Conservation (phyloP, 1,139 yeast species). For the Schwanniomyces etchellsii region DNA sequence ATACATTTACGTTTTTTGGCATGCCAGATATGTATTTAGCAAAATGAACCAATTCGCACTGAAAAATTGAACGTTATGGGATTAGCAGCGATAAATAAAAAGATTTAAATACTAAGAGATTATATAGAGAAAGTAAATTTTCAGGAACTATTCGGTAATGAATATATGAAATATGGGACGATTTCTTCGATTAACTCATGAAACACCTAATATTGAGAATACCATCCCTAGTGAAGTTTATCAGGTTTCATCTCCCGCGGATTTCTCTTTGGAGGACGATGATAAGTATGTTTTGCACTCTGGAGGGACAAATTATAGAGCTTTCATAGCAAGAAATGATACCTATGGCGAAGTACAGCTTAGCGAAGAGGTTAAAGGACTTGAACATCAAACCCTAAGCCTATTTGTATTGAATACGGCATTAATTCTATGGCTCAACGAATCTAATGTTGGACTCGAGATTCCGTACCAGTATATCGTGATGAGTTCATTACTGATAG, state of each 20-base stretch:
- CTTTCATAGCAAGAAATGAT: constrained; percentile 13
- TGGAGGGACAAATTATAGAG: constrained; percentile 24
- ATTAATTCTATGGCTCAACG: constrained; percentile 32
- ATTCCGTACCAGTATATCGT: constrained; percentile 34
- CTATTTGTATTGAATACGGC: constrained; percentile 35
- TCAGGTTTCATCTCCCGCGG: constrained; percentile 36
- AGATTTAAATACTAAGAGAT: too few relatives aligned
- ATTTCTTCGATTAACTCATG: constrained; percentile 14
- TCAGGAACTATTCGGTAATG: too few relatives aligned
- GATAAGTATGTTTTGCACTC: constrained; percentile 40
- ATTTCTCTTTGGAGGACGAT: constrained; percentile 31
- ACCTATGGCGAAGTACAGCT: constrained; percentile 10
- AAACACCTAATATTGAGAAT: constrained; percentile 38
- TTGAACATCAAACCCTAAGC: constrained; percentile 14
- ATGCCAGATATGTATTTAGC: too few relatives aligned
- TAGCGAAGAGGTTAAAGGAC: constrained; percentile 7
- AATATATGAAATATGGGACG: constrained; percentile 1
- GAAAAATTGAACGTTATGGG: too few relatives aligned
- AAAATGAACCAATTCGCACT: too few relatives aligned
- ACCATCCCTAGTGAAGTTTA: constrained; percentile 30
- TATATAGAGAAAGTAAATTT: too few relatives aligned
- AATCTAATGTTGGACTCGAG: constrained; percentile 26
- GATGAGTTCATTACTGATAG: constrained; percentile 31
- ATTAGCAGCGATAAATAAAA: too few relatives aligned
- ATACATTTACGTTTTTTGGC: constrained; percentile 1